phyloP scores from a whole-genome alignment of 768 basidiomycete species.

The Phallus indusiatus region DNA sequence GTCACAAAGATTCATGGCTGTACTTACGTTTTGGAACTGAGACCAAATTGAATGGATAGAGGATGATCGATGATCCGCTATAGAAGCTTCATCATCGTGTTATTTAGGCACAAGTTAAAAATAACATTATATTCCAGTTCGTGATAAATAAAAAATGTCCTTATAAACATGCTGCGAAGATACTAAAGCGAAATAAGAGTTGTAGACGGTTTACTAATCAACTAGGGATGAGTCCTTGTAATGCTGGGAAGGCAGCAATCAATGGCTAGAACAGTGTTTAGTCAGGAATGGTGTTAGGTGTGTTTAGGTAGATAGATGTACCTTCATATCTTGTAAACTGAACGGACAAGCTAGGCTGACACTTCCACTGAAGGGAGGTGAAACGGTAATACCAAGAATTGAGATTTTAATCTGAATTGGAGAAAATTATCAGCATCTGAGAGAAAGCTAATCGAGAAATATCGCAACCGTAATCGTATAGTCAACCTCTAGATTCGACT shows the following conservation, averaged over 20 bases:
- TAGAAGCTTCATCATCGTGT: no score
- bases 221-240: neutral
- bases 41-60: no score
- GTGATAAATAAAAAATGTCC: no score
- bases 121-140: no score
- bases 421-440: slow-evolving; percentile 9
- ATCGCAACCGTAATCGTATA: slow-evolving; percentile 54
- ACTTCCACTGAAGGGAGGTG: slow-evolving; percentile 53
- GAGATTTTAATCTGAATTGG: slow-evolving; percentile 47
- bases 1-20: no score
- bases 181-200: no score
- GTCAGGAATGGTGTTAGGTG: neutral
- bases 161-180: no score
- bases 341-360: slow-evolving; percentile 62
- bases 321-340: slow-evolving; percentile 23
- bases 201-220: no score
- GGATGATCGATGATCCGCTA: no score
- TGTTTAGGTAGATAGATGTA: slow-evolving; percentile 13
- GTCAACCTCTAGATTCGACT: slow-evolving; percentile 42
- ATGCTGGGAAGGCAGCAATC: slow-evolving; percentile 8
- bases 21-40: no score
- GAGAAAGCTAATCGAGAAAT: slow-evolving; percentile 16
- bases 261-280: neutral
- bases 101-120: no score
- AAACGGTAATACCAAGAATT: slow-evolving; percentile 55